A percentile compares a stretch with the other conserved stretches of the same genome.
These are phyloP conservation scores for Adansonia digitata DNA, from an alignment of 345 rosid genomes.

Conservation along the genomic window DNA sequence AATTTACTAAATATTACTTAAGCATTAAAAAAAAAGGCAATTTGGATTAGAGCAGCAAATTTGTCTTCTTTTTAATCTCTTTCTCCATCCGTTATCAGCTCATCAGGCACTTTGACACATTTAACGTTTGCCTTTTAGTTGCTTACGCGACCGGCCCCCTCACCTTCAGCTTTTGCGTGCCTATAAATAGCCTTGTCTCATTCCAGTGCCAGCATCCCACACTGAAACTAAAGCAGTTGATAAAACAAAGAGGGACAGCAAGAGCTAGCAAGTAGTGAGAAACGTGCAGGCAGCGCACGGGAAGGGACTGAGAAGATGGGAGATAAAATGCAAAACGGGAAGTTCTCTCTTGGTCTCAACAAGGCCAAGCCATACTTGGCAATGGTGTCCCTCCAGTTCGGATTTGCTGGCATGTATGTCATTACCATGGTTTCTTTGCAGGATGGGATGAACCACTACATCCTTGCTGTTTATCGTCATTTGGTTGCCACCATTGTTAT, in stretches of 20 bases:
- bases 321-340: neutral
- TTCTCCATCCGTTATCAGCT: neutral
- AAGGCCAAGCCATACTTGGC: slow-evolving; percentile 62
- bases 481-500: slow-evolving; percentile 64
- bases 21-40: neutral
- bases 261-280: no score
- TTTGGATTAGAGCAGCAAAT: neutral
- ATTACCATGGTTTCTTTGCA: slow-evolving; percentile 67
- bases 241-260: no score
- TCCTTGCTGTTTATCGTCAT: slow-evolving; percentile 76
- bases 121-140: no score
- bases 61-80: neutral
- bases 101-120: neutral
- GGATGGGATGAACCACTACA: slow-evolving; percentile 74
- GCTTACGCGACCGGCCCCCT: neutral
- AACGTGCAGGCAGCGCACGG: no score
- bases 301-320: neutral
- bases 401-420: slow-evolving; percentile 85
- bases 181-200: slow-evolving; percentile 35
- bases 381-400: slow-evolving; percentile 75
- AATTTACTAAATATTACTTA: neutral
- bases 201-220: neutral
- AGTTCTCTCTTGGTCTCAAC: neutral
- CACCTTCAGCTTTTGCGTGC: neutral
- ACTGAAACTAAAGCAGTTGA: neutral